These are phyloP conservation scores for Zygosaccharomyces lentus DNA, from an alignment of 805 yeast genomes.

Conservation along the genomic window DNA sequence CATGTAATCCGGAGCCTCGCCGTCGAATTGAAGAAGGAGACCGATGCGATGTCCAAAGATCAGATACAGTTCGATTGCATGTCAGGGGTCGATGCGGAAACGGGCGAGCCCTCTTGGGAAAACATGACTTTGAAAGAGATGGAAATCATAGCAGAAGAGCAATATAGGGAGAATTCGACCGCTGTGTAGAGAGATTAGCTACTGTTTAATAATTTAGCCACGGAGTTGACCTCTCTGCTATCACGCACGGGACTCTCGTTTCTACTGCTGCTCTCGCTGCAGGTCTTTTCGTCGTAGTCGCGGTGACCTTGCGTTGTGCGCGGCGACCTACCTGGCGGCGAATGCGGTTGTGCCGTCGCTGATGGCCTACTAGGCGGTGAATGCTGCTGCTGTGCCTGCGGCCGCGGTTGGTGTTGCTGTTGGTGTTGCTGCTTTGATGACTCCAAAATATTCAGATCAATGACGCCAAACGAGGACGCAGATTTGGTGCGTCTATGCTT, in stretches of 20 bases:
- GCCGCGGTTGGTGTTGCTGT: background rate
- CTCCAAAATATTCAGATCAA: constrained; percentile 28
- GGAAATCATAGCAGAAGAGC: constrained; percentile 53
- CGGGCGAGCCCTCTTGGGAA: constrained; percentile 39
- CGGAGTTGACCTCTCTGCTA: constrained; percentile 9
- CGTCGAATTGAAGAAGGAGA: constrained; percentile 51
- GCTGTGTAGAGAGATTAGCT: constrained; percentile 5
- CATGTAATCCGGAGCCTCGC: constrained; percentile 57
- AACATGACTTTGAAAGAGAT: constrained; percentile 51
- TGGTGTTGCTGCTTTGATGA: constrained; percentile 11
- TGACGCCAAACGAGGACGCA: constrained; percentile 29
- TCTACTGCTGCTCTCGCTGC: constrained; percentile 32
- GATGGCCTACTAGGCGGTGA: background rate
- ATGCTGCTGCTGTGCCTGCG: background rate
- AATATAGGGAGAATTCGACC: constrained; percentile 30
- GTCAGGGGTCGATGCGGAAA: constrained; percentile 35
- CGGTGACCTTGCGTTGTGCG: constrained; percentile 9
- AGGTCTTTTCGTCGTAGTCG: constrained; percentile 28
- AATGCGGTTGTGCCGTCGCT: background rate
- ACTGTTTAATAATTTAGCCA: constrained; percentile 15
- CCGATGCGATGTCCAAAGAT: constrained; percentile 37
- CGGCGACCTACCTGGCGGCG: constrained; percentile 1
- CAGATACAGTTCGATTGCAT: constrained; percentile 45
- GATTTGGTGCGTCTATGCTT: constrained; percentile 31
- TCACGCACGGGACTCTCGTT: constrained; percentile 19